Base-by-base conservation (phyloP, 495 filamentous ascomycete species). In the Monascus purpureus region DNA sequence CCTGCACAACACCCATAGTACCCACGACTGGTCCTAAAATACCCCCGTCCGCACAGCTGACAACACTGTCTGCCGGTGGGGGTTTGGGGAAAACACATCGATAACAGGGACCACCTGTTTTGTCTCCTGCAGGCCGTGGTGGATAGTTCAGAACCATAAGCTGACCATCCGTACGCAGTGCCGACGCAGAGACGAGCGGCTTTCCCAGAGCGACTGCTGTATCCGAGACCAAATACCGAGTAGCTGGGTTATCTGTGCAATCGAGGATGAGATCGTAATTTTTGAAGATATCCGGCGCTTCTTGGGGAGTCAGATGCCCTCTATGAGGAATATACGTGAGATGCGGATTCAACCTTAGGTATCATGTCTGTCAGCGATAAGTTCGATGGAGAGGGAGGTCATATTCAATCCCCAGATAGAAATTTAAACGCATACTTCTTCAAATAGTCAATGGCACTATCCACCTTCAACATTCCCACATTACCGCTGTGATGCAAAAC, bases 11-110 rank as follows among this genome's bases (percentile, higher is more conserved):
- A 3, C 90, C 90, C 87, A 97, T 94, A 7, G 80, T 70, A 1
- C 90, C 90, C 0, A 97, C 90, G 0, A 94, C 88, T 0, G 90
- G 82, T 0, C 90, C 90, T 6, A 97, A 38, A 25, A 97, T 83
- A 2, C 90, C 90, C 1, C 83, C 85, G 46, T 97, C 90, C 9
- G 86, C 82, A 49, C 90, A 97, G 34, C 72, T 79, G 2, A 80
- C 60, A 1, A 93, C 73, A 27, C 68, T 80, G 24, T 75, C 75
- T 0, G 82, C 67, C 4, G 86, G 83, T 1, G 90, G 86, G 1
- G 88, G 87, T 29, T 74, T 77, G 0, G 82, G 81, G 47, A 93
- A 97, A 18, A 95, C 72, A 50, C 90, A 97, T 18, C 90, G 69
- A 54, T 97, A 97, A 56, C 90, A 97, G 1, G 87, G 86, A 0